Percentiles rank a stretch among this genome's conserved stretches.
Conservation (phyloP, 2,329 filamentous ascomycete genomes). For the Malbranchea zuffiana region DNA sequence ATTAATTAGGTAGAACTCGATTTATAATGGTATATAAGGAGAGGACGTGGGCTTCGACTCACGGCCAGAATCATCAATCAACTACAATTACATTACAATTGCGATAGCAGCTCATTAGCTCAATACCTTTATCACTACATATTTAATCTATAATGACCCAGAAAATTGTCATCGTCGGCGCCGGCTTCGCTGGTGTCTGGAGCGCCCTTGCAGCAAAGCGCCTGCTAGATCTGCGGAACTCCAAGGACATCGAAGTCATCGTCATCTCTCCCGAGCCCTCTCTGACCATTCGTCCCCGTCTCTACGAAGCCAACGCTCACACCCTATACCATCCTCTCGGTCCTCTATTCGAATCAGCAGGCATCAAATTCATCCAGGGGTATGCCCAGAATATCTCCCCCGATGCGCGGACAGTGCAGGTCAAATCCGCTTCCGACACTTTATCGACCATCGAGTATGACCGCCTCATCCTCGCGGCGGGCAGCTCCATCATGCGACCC, state of each 20-base stretch:
- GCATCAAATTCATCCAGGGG: too few relatives aligned
- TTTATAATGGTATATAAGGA: too few relatives aligned
- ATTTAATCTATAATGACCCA: too few relatives aligned
- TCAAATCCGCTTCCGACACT: too few relatives aligned
- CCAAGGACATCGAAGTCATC: conserved; percentile 21
- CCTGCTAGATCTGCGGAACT: conserved; percentile 20
- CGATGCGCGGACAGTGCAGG: too few relatives aligned
- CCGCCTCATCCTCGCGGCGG: conserved; percentile 30
- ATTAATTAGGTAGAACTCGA: too few relatives aligned
- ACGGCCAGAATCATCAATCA: too few relatives aligned
- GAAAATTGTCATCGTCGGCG: conserved; percentile 22
- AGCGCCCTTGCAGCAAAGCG: conserved; percentile 29
- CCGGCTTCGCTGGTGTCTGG: conserved; percentile 31
- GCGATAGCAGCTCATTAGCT: too few relatives aligned
- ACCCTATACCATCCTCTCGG: conserved; percentile 17
- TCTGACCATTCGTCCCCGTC: conserved; percentile 26
- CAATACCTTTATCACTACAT: too few relatives aligned
- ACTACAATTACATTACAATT: too few relatives aligned
- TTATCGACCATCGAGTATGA: conserved; percentile 20
- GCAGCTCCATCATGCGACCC: conserved; percentile 26
- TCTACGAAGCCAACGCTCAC: conserved; percentile 26
- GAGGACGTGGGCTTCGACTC: too few relatives aligned
- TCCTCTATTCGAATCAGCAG: conserved; percentile 21
- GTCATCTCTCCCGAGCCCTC: conserved; percentile 26
- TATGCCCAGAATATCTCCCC: too few relatives aligned